Evolutionary conservation across 2,329 filamentous ascomycete species (phyloP), one percentile per base, ranked within the genome.

Genomic region (Microdochium paspali): DNA sequence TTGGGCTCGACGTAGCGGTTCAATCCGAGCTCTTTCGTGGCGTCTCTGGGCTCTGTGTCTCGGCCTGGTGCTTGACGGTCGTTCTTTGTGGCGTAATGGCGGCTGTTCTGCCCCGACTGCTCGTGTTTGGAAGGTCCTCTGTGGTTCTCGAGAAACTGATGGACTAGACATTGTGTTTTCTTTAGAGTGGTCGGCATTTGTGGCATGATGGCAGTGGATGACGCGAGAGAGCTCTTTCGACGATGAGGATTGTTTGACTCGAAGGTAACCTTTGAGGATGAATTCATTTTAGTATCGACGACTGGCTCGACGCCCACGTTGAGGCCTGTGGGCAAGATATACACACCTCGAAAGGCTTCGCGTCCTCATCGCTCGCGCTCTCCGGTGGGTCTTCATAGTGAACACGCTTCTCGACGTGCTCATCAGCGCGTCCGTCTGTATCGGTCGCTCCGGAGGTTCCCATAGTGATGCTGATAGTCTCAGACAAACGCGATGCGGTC

Each of bases 221-320:
- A 61, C 12, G 83, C 76, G 44, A 85, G 70, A 12, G 81, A 85
- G 57, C 79, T 83, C 66, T 85, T 85, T 49, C 82, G 75, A 21
- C 82, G 76, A 56, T 83, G 80, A 0, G 73, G 71, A 53, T 77
- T 82, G 32, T 72, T 64, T 1, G 76, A 66, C 51, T 85, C 80
- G 56, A 85, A 84, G 21, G 79, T 72, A 45, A 85, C 80, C 78
- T 80, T 43, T 12, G 18, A 32, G 46, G 13, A 28, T 25, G 40
- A n/a, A 24, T 45, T n/a, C 40, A 24, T n/a, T 40, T 39, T 26
- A 44, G 24, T 44, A 24, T 7, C 12, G n/a, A 4, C 24, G 42
- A 3, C n/a, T 10, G 23, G n/a, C 9, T 15, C 6, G 42, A 44
- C 13, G 10, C 7, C 15, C 23, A 15, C n/a, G 23, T 21, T 30